Evolutionary conservation across 2,329 filamentous ascomycete genomes (phyloP), one percentile per base, ranked within the genome.

Genomic region (Onygenales sp.): DNA sequence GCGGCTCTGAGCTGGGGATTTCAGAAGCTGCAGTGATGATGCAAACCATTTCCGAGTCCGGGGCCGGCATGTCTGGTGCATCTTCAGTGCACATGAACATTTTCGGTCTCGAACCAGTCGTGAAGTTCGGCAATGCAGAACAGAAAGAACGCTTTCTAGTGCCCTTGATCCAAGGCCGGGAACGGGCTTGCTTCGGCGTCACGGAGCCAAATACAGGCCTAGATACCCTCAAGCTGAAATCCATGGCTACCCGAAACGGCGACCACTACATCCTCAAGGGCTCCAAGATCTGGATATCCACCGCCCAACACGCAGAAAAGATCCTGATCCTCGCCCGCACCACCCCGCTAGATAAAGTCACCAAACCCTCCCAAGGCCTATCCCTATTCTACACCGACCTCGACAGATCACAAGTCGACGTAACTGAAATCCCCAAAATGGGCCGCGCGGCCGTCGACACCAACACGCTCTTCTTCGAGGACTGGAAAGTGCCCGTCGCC

Each of bases 161-260:
- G 0, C 75, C 78, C 13, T 83, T 95, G 79, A 89, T 89, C 35
- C 87, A 87, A 69, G 90, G 90, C 11, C 86, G 88, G 66, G 70
- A 92, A 4, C 72, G 94, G 2, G 90, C 90, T 41, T 90, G 87
- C 59, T 95, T 95, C 72, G 90, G 90, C 21, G 72, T 95, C 63
- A 95, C 90, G 1, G 90, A 95, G 71, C 90, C 90, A 52, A 94
- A 95, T 69, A 90, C 95, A 67, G 90, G 90, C 54, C 93, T 87
- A 54, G 90, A 95, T 66, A 90, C 90, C 5, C 89, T 89, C 11
- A 69, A 68, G 35, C 54, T 75, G 17, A 67, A 72, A 53, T 87
- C 86, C 39, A 91, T 95, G 89, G 89, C 95, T 76, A 89, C 86
- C 5, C 89, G 89, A 2, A 61, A 68, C n/a, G 66, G 68, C 0